phyloP scores from a whole-genome alignment of 1,284 basidiomycete species.

The Apiotrichum veenhuisii region DNA sequence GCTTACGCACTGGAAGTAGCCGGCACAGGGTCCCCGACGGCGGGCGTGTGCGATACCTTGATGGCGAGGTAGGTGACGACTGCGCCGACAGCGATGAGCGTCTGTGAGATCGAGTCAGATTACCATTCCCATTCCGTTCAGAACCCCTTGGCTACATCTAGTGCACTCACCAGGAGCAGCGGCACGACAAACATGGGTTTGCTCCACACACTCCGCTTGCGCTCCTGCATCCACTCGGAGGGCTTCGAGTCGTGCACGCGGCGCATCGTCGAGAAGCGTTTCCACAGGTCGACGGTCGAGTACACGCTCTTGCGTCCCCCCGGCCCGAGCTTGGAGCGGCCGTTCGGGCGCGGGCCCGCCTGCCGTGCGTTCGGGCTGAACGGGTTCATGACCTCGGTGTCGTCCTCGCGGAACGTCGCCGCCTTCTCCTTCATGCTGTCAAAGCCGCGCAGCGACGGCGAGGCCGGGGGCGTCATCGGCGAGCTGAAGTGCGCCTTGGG shows the following conservation, averaged over 20 bases:
- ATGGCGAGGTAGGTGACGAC: conserved; percentile 8
- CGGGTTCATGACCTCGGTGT: conserved; percentile 38
- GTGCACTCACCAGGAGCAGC: conserved; percentile 9
- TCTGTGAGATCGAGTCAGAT: background rate
- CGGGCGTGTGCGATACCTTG: conserved; percentile 1
- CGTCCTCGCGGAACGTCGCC: conserved; percentile 41
- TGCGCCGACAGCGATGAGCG: conserved; percentile 9
- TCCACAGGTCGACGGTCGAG: conserved; percentile 42
- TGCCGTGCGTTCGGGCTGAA: conserved; percentile 27
- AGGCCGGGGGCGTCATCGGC: conserved; percentile 14
- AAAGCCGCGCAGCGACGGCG: conserved; percentile 28
- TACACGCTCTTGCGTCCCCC: conserved; percentile 19
- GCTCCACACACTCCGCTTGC: conserved; percentile 10
- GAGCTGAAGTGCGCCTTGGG: conserved; percentile 18
- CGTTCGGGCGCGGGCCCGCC: conserved; percentile 11
- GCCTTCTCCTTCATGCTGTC: conserved; percentile 41
- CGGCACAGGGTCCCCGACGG: no score
- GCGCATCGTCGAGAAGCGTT: conserved; percentile 27
- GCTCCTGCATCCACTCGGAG: conserved; percentile 8
- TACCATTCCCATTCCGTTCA: background rate
- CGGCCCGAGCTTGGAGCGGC: conserved; percentile 8
- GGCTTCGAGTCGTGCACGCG: conserved; percentile 4
- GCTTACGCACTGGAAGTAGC: no score
- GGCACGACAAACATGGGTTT: conserved; percentile 20
- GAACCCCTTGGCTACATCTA: background rate